Conservation (phyloP, 164 flowering plant species). For the Magnolia kwangsiensis region DNA sequence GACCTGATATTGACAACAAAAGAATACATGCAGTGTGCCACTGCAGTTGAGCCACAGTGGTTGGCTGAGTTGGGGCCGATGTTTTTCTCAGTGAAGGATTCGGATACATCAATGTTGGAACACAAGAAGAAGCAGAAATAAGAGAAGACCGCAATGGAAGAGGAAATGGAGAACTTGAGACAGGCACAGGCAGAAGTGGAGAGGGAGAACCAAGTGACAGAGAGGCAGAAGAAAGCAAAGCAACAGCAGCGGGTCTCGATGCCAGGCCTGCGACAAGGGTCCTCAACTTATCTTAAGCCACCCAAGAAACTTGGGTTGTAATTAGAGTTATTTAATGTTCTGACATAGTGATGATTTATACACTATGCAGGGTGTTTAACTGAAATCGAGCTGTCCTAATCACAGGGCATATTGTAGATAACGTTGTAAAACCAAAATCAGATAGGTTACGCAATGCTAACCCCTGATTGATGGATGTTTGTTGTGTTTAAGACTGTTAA, state of each 20-base stretch:
- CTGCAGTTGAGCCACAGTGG: constrained; percentile 92
- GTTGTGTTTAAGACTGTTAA: too few relatives aligned
- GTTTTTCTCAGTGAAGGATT: constrained; percentile 83
- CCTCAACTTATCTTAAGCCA: constrained; percentile 59
- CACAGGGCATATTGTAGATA: too few relatives aligned
- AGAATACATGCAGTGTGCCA: constrained; percentile 92
- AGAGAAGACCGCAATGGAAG: constrained; percentile 86
- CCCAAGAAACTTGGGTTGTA: constrained; percentile 78
- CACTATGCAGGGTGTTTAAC: too few relatives aligned
- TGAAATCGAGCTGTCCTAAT: too few relatives aligned
- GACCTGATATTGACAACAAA: constrained; percentile 75
- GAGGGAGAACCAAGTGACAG: constrained; percentile 36
- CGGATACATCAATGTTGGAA: constrained; percentile 75
- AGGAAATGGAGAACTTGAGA: constrained; percentile 81
- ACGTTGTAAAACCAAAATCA: too few relatives aligned
- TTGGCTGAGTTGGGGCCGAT: constrained; percentile 88
- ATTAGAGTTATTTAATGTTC: not conserved
- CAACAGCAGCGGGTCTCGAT: constrained; percentile 63
- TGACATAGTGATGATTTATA: too few relatives aligned
- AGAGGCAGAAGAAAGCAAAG: constrained; percentile 47
- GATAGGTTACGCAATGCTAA: too few relatives aligned
- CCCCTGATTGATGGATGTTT: too few relatives aligned
- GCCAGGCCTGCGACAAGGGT: constrained; percentile 57
- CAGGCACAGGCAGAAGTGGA: constrained; percentile 54
- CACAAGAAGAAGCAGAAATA: constrained; percentile 82